These are phyloP conservation scores for Acanthamoeba lenticulata DNA, from an alignment of 208 protist genomes.

Conservation along the genomic window DNA sequence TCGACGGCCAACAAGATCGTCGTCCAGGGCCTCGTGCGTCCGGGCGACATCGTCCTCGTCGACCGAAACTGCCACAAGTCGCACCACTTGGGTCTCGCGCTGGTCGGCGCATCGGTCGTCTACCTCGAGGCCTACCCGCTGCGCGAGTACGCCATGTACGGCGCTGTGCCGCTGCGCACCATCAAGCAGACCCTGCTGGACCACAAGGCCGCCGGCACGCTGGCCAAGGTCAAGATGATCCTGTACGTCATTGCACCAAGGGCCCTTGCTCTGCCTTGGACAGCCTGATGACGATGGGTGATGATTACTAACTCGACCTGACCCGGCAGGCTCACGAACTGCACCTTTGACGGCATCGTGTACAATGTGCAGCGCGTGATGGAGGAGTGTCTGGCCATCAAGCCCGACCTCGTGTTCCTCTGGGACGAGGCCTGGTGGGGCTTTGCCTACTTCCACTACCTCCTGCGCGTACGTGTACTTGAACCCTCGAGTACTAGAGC, in stretches of 20 bases:
- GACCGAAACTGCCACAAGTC: slow-evolving; percentile 77
- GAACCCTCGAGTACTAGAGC: no score
- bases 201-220: slow-evolving; percentile 60
- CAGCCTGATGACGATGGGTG: not conserved
- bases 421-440: slow-evolving; percentile 74
- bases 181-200: slow-evolving; percentile 63
- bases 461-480: not conserved
- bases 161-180: slow-evolving; percentile 50
- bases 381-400: slow-evolving; percentile 71
- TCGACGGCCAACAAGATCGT: slow-evolving; percentile 75
- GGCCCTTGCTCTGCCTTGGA: not conserved
- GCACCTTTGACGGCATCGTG: slow-evolving; percentile 71
- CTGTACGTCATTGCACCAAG: not conserved
- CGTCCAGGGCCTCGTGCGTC: slow-evolving; percentile 62
- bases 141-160: slow-evolving; percentile 70
- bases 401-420: slow-evolving; percentile 69
- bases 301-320: not conserved
- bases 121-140: slow-evolving; percentile 71
- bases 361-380: slow-evolving; percentile 71
- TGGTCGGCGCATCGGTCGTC: slow-evolving; percentile 48
- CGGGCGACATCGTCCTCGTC: slow-evolving; percentile 71
- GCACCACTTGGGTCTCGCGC: slow-evolving; percentile 68
- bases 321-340: slow-evolving; percentile 60
- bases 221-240: slow-evolving; percentile 64
- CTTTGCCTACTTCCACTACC: slow-evolving; percentile 67